phyloP scores from a whole-genome alignment of 257 asterid species.

The Solanum gandarillasii region DNA sequence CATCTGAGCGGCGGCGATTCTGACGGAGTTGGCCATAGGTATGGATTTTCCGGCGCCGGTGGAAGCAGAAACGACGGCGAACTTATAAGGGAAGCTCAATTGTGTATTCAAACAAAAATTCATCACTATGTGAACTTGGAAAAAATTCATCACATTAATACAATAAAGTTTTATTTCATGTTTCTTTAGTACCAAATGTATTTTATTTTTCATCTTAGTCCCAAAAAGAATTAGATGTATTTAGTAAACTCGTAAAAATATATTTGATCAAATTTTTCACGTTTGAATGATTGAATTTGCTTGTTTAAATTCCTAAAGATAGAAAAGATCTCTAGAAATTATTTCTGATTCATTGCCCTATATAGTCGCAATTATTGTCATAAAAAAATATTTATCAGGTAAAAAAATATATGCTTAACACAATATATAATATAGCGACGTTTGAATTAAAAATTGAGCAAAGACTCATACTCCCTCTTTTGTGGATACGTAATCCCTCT shows the following conservation, averaged over 20 bases:
- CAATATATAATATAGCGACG: background rate
- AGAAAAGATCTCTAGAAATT: background rate
- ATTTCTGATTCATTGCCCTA: fast-evolving
- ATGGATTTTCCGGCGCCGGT: constrained; percentile 11
- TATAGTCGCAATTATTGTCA: too few relatives aligned
- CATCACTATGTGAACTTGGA: background rate
- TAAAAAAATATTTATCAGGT: background rate
- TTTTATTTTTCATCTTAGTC: background rate
- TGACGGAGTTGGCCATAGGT: constrained; percentile 49
- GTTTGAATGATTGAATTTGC: background rate
- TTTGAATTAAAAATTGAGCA: background rate
- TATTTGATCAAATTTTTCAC: background rate
- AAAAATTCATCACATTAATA: background rate
- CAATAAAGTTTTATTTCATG: background rate
- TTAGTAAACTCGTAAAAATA: background rate
- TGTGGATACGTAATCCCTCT: background rate
- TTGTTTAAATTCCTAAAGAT: background rate
- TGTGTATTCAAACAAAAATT: background rate
- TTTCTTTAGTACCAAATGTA: background rate
- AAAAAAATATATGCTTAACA: background rate
- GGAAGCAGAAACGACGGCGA: background rate
- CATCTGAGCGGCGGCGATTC: constrained; percentile 94
- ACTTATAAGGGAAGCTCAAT: background rate
- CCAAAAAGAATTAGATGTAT: background rate
- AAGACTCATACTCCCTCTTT: background rate